Evolutionary conservation across 2,329 filamentous ascomycete genomes (phyloP), one percentile per base, ranked within the genome.

Genomic region (Berkeleyomyces basicola): DNA sequence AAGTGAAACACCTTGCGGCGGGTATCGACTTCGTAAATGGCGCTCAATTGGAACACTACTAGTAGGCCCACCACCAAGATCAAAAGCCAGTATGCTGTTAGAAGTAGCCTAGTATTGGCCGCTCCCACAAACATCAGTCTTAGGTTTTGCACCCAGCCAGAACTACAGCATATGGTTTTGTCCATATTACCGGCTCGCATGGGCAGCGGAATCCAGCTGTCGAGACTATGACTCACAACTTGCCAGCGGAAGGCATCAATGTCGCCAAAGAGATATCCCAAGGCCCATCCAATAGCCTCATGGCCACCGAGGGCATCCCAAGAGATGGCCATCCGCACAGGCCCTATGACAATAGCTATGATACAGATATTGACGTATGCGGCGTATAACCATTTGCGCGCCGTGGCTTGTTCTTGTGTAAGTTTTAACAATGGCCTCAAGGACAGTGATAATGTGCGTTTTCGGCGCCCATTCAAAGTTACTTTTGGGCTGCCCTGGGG

Each of bases 1-100:
- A 95, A 95, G 72, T 99, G 93, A 72, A 99, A 99, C 33, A 97
- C 88, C 73, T 99, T 99, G 59, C 93, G 84, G 59, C 93, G 83
- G 1, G 93, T 99, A 74, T 99, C 93, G 57, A 99, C 92, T 73
- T 96, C 91, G 67, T 88, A 91, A 59, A 88, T 77, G 2, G 83
- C 77, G 47, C 86, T 88, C 44, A 95, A 80, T 49, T 79, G 82
- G 61, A 93, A 82, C 6, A 96, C 88, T 3, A 88, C 78, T 7
- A 83, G 74, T 43, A 97, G 78, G 0, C 92, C 93, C 1, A 83
- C 70, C 14, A 81, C 71, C 14, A 97, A 79, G 62, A 95, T 82
- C 3, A 73, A 67, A 0, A 85, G 67, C 78, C 86, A 97, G 76
- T 96, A 96, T 3, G 73, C 81, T 62, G 81, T 81, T 16, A 97